Conservation (phyloP, 2,329 filamentous ascomycete species). For the Colletotrichum coccodes region DNA sequence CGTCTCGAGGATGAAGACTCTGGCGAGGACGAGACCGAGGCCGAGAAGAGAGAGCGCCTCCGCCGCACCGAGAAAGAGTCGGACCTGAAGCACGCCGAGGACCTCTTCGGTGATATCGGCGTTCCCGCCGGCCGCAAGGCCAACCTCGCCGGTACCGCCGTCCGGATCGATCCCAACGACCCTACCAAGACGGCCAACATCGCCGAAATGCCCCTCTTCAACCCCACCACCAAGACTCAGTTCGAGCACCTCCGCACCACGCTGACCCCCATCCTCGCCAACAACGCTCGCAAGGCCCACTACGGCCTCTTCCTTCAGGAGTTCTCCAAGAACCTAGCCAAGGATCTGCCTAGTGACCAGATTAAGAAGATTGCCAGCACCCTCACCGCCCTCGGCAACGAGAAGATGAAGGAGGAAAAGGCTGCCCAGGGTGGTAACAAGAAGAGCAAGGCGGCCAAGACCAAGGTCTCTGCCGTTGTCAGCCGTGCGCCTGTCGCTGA, state of each 20-base stretch:
- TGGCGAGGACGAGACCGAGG: conserved; percentile 75
- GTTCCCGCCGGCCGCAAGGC: conserved; percentile 73
- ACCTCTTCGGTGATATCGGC: conserved; percentile 85
- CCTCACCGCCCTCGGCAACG: conserved; percentile 91
- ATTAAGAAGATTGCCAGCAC: conserved; percentile 95
- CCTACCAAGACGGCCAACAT: conserved; percentile 86
- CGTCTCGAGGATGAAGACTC: conserved; percentile 53
- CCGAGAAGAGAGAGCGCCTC: conserved; percentile 78
- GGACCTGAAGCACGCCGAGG: conserved; percentile 89
- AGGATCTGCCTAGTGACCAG: conserved; percentile 89
- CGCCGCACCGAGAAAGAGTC: conserved; percentile 85
- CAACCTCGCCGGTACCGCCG: conserved; percentile 70
- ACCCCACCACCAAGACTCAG: conserved; percentile 86
- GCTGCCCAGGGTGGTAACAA: conserved; percentile 91
- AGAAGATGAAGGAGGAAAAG: conserved; percentile 99
- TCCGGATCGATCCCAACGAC: conserved; percentile 77
- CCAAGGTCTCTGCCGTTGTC: conserved; percentile 84
- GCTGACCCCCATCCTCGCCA: conserved; percentile 80
- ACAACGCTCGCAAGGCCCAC: conserved; percentile 86
- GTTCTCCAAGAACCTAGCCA: conserved; percentile 86
- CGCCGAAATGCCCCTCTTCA: conserved; percentile 83
- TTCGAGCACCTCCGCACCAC: conserved; percentile 83
- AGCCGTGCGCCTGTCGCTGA: conserved; percentile 72
- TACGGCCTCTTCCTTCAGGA: conserved; percentile 92
- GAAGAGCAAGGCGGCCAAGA: conserved; percentile 97